Percentiles rank a stretch among this genome's conserved stretches.
Conservation (phyloP, 192 early-diverging fungal genomes). For the Coemansia biformis region DNA sequence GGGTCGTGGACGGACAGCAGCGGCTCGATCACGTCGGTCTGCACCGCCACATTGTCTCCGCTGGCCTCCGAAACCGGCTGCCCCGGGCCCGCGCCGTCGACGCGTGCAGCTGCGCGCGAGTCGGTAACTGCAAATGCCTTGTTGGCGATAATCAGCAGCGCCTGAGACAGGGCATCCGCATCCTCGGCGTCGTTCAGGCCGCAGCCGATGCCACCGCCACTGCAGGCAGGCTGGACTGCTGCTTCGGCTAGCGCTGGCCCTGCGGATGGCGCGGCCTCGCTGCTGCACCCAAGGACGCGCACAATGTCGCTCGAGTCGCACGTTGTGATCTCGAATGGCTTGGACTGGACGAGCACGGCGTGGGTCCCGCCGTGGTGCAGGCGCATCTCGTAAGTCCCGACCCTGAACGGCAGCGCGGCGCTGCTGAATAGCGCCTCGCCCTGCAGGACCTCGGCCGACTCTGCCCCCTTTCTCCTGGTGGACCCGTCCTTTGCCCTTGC, state of each 20-base stretch:
- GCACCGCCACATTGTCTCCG: conserved; percentile 27
- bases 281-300: conserved; percentile 6
- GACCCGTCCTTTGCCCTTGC: neutral
- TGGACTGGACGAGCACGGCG: conserved; percentile 68
- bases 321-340: conserved; percentile 72
- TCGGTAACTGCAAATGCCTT: conserved; percentile 45
- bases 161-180: conserved; percentile 25
- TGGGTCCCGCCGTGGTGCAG: conserved; percentile 87
- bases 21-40: conserved; percentile 45
- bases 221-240: no score
- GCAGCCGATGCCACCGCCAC: no score
- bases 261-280: no score
- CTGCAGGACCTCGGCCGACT: conserved; percentile 7
- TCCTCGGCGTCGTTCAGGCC: conserved; percentile 1
- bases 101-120: conserved; percentile 8
- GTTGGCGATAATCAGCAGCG: conserved; percentile 43
- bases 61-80: neutral
- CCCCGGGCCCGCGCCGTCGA: neutral
- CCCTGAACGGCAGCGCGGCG: conserved; percentile 72
- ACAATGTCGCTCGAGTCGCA: conserved; percentile 24
- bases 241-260: no score
- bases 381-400: conserved; percentile 86
- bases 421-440: conserved; percentile 65
- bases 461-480: neutral
- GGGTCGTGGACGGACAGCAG: conserved; percentile 31